phyloP scores from a whole-genome alignment of 345 rosid genomes.

The Sonneratia caseolaris region DNA sequence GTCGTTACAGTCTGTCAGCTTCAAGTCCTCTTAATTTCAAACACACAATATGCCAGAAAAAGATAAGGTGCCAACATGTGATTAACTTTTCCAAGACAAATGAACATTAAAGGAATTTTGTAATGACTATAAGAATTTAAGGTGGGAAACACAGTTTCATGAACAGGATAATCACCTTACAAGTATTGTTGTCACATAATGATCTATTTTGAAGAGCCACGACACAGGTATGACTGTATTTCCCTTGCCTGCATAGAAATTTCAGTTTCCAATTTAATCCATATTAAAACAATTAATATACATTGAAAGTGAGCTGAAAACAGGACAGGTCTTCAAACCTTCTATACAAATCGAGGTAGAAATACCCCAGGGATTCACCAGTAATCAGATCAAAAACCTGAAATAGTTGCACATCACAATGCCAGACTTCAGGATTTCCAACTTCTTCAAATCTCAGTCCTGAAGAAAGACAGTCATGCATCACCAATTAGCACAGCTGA shows the following conservation, averaged over 20 bases:
- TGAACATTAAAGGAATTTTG: neutral
- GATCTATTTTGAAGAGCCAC: constrained; percentile 85
- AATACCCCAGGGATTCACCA: constrained; percentile 74
- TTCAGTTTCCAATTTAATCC: constrained; percentile 13
- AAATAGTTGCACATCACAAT: constrained; percentile 54
- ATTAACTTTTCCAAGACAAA: neutral
- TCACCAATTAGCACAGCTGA: neutral
- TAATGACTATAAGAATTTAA: neutral
- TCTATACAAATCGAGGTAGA: constrained; percentile 73
- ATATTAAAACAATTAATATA: constrained; percentile 3
- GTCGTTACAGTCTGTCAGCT: neutral
- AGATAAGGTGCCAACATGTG: neutral
- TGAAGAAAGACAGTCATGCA: constrained; percentile 18
- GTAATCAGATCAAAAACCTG: constrained; percentile 72
- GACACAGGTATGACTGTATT: constrained; percentile 70
- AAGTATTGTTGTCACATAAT: constrained; percentile 36
- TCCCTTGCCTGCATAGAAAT: constrained; percentile 62
- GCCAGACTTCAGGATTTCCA: constrained; percentile 64
- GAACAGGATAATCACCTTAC: constrained; percentile 29
- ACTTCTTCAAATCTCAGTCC: constrained; percentile 79
- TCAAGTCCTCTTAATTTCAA: neutral
- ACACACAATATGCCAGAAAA: neutral
- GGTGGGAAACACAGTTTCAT: neutral
- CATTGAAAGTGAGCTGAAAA: constrained; percentile 1
- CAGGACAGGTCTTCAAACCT: constrained; percentile 36